Conservation (phyloP, 148 eudicot species). For the Silene conica region DNA sequence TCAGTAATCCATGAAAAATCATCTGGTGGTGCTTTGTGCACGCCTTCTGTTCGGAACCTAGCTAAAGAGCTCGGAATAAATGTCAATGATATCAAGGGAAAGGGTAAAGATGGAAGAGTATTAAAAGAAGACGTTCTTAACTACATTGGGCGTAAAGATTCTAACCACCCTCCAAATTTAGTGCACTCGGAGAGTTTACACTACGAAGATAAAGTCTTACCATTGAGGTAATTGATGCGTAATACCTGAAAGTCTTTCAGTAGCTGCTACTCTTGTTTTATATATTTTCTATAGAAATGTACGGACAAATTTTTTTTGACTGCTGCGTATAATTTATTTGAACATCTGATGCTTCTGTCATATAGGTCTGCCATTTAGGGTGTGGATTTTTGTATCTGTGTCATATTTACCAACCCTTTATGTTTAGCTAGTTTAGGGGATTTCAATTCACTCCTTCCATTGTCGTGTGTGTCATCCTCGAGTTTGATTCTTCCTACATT, state of each 20-base stretch:
- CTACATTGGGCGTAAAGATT: constrained; percentile 48
- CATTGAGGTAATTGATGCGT: constrained; percentile 51
- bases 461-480: too few species aligned
- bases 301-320: too few species aligned
- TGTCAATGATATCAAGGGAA: constrained; percentile 60
- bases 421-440: too few species aligned
- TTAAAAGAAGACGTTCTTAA: constrained; percentile 68
- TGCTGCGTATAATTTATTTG: too few species aligned
- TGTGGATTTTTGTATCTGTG: too few species aligned
- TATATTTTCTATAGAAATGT: too few species aligned
- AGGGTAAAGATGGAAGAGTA: constrained; percentile 77
- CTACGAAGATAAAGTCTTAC: constrained; percentile 53
- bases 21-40: constrained; percentile 47
- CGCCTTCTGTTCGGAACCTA: constrained; percentile 81
- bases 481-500: too few species aligned
- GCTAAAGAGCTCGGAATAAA: constrained; percentile 71
- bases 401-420: too few species aligned
- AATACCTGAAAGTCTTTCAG: not conserved
- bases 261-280: not conserved
- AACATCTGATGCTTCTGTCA: too few species aligned
- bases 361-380: too few species aligned
- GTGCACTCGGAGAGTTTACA: constrained; percentile 29
- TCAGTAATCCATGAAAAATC: constrained; percentile 26
- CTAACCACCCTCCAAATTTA: constrained; percentile 27
- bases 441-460: too few species aligned